Evolutionary conservation across 2,329 filamentous ascomycete species (phyloP).

Genomic region (Mycogone perniciosa): DNA sequence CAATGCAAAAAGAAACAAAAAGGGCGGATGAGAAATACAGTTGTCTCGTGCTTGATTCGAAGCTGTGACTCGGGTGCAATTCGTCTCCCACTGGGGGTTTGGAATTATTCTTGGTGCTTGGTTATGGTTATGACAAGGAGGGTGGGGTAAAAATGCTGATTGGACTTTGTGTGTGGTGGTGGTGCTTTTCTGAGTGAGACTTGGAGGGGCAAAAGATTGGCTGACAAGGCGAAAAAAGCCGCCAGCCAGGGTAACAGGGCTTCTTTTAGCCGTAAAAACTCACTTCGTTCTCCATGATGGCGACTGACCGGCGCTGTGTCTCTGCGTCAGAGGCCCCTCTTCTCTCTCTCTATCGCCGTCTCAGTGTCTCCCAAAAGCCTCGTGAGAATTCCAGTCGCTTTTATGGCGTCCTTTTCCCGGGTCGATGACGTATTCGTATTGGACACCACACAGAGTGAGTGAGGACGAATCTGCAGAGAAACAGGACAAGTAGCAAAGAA

Average conservation of each 20-base stretch:
- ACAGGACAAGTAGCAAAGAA: not conserved
- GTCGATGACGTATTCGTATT: too few species aligned
- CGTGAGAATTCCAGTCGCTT: too few species aligned
- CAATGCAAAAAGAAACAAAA: not conserved
- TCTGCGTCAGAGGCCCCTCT: not conserved
- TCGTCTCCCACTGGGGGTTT: not conserved
- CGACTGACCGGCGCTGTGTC: not conserved
- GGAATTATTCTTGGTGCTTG: not conserved
- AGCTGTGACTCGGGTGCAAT: slow-evolving; percentile 3
- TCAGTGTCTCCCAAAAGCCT: too few species aligned
- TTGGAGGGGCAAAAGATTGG: slow-evolving; percentile 8
- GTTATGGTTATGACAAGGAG: slow-evolving; percentile 2
- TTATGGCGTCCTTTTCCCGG: too few species aligned
- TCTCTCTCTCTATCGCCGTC: not conserved
- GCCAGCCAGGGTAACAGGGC: not conserved
- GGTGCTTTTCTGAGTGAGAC: slow-evolving; percentile 4
- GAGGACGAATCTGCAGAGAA: slow-evolving; percentile 1
- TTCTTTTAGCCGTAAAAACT: slow-evolving; percentile 9
- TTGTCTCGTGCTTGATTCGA: slow-evolving; percentile 8
- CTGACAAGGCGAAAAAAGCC: not conserved
- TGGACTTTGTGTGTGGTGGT: slow-evolving; percentile 4
- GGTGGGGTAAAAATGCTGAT: slow-evolving; percentile 12
- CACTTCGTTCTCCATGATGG: slow-evolving; percentile 19
- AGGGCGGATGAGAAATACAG: slow-evolving; percentile 2
- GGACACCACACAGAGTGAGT: too few species aligned